Evolutionary conservation across 75 land plant genomes (phyloP).

Genomic region (Chamaecyparis obtusa): DNA sequence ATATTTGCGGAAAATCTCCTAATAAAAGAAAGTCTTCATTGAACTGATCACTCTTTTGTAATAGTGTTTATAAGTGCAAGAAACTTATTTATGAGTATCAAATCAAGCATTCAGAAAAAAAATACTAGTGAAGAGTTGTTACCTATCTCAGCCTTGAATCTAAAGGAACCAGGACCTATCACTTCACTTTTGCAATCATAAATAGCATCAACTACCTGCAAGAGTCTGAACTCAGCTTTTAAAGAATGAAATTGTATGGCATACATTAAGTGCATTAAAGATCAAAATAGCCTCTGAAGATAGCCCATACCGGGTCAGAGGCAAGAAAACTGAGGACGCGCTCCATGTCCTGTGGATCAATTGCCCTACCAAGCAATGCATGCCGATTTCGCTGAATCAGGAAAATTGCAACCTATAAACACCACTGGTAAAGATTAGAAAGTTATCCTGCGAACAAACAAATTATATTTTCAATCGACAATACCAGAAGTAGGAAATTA

Average conservation of each 20-base stretch:
- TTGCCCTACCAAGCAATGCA: conserved; percentile 94
- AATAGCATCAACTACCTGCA: conserved; percentile 87
- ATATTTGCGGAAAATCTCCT: not conserved
- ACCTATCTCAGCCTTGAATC: conserved; percentile 99
- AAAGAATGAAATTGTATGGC: not conserved
- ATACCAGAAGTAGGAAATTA: not conserved
- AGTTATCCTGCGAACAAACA: not conserved
- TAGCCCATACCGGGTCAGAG: conserved; percentile 7
- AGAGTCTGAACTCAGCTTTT: not conserved
- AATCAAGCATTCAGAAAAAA: not conserved
- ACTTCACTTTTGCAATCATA: conserved; percentile 99
- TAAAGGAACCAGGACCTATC: conserved; percentile 92
- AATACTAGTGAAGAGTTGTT: not conserved
- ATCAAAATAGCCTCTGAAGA: not conserved
- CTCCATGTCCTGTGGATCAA: conserved; percentile 87
- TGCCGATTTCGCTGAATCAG: conserved; percentile 95
- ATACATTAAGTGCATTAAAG: not conserved
- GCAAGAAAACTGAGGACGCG: conserved; percentile 38
- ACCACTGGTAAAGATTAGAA: not conserved
- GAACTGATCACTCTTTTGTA: not conserved
- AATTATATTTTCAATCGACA: not conserved
- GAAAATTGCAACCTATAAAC: conserved; percentile 90
- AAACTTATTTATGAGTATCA: not conserved
- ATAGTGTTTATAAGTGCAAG: not conserved
- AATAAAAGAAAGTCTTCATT: not conserved